These are phyloP conservation scores for Fusarium sp. DNA, from an alignment of 2,329 filamentous ascomycete genomes.

Conservation along the genomic window DNA sequence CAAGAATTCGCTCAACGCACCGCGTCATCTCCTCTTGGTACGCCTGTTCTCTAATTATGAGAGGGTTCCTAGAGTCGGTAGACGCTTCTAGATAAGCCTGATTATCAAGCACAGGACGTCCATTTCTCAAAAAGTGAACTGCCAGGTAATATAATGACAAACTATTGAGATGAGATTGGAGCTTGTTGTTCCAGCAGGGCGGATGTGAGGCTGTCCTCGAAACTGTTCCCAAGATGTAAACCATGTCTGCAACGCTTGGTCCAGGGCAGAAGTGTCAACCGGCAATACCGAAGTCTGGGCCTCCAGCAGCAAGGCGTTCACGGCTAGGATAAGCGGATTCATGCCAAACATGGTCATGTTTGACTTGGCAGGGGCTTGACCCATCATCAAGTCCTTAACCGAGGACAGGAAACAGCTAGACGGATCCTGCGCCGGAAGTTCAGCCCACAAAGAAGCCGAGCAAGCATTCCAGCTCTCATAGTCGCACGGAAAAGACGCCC, in stretches of 20 bases:
- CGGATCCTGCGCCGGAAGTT: neutral
- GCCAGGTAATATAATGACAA: neutral
- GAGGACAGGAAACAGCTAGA: neutral
- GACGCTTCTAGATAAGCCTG: neutral
- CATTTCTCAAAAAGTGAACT: neutral
- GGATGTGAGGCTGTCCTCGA: neutral
- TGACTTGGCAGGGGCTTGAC: neutral
- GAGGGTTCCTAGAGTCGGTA: neutral
- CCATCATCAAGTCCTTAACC: neutral
- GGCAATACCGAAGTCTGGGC: neutral
- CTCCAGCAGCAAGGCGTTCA: neutral
- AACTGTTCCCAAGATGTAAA: neutral
- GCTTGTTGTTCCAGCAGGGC: neutral
- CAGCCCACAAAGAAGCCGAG: neutral
- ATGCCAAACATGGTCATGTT: neutral
- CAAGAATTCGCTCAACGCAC: neutral
- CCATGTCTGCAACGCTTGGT: neutral
- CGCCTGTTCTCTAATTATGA: constrained; percentile 1
- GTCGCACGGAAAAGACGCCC: neutral
- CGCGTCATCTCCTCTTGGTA: constrained; percentile 2
- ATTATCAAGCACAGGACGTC: neutral
- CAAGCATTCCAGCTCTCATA: neutral
- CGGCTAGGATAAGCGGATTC: neutral
- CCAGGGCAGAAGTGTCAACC: neutral
- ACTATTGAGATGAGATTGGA: neutral